Base-by-base conservation (phyloP, 1,284 basidiomycete genomes). In the Hymenochaete sp. region DNA sequence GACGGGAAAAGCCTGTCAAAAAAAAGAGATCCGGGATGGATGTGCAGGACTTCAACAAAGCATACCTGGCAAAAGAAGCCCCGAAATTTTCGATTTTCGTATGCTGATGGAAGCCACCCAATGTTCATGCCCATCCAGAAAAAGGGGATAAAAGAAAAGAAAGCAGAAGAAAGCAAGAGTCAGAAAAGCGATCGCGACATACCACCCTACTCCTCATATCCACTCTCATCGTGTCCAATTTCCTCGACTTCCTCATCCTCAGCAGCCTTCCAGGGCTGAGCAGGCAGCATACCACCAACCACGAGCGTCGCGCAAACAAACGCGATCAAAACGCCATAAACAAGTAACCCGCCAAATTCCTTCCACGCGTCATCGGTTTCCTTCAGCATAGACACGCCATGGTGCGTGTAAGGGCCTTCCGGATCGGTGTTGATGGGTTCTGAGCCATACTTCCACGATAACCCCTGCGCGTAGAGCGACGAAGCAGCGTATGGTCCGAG, bases 401-500 rank as follows among this genome's bases (percentile, higher is more conserved):
- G 19, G 7, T 13, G 3, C 11, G 29, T 37, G 7, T 2, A 8
- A 11, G n/a, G 37, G 9, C 7, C 24, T 25, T 19, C 24, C 31
- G n/a, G 19, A 18, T 11, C 10, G 14, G 6, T 11, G 16, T 6
- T 32, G 27, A 14, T 28, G 10, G 21, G 38, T 37, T n/a, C 28
- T n/a, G n/a, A 29, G 18, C 38, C 48, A 19, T 45, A 45, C 21
- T 45, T 27, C 44, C 28, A 45, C 1, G 42, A 16, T 3, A 49
- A 40, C 2, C 48, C 33, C 14, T 38, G 25, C 11, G 44, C 35
- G 27, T 68, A 70, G 28, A 70, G 54, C 19, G 66, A 66, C 46
- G 66, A 67, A 9, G 67, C 62, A 19, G 57, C 53, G 5, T 67
- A 65, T 2, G 76, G 75, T 4, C 73, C 75, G 48, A 77, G 56